A percentile compares a stretch with the other conserved stretches of the same genome.
Conservation (phyloP, 202 grass and related monocot species). For the Saccharum hybrid region DNA sequence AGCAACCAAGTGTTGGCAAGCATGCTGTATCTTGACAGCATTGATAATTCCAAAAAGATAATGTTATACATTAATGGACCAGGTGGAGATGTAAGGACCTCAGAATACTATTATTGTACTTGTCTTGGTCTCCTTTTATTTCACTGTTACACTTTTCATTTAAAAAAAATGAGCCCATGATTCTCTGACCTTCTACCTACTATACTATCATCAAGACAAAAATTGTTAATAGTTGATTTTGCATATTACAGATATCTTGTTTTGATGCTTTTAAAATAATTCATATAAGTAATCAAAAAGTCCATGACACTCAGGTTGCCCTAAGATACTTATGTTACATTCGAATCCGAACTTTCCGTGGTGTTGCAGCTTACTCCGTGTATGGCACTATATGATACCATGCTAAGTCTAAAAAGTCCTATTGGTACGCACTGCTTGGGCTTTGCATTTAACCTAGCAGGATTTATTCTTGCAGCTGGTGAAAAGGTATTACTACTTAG, state of each 20-base stretch:
- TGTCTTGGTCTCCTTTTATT: not conserved
- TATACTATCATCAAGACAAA: not conserved
- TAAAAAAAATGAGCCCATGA: not conserved
- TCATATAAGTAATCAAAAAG: not conserved
- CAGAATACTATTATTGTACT: slow-evolving; percentile 13
- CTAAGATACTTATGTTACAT: slow-evolving; percentile 20
- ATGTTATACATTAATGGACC: slow-evolving; percentile 91
- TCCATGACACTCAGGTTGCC: slow-evolving; percentile 7
- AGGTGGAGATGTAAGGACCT: slow-evolving; percentile 92
- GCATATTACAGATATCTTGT: not conserved
- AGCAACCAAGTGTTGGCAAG: slow-evolving; percentile 86
- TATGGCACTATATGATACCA: slow-evolving; percentile 93
- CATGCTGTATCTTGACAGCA: slow-evolving; percentile 87
- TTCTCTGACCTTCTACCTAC: slow-evolving; percentile 2
- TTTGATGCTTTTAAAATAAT: slow-evolving; percentile 15
- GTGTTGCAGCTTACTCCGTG: slow-evolving; percentile 82
- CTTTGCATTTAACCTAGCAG: slow-evolving; percentile 90
- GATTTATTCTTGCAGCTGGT: slow-evolving; percentile 93
- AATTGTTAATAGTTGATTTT: not conserved
- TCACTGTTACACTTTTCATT: not conserved
- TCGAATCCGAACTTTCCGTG: not conserved
- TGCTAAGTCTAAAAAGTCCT: slow-evolving; percentile 80
- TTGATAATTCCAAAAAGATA: slow-evolving; percentile 77
- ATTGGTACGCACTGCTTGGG: slow-evolving; percentile 86
- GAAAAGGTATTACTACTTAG: slow-evolving; percentile 63